phyloP scores from a whole-genome alignment of 1,139 yeast genomes.

The Saccharomyces hybrid region DNA sequence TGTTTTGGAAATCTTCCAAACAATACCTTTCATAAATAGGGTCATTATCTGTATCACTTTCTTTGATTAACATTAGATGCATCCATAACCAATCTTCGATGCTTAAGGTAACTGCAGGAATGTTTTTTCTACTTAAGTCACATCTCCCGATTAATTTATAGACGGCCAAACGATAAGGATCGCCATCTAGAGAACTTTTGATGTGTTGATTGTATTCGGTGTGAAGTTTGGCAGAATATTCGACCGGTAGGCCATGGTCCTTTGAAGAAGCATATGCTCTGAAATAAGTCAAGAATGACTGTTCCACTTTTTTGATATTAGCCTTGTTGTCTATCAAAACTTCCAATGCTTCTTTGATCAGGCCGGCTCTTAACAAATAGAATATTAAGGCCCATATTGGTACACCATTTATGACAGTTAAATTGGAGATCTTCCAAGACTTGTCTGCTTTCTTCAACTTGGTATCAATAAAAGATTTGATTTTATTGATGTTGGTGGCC shows the following conservation, averaged over 20 bases:
- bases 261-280: conserved; percentile 60
- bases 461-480: conserved; percentile 55
- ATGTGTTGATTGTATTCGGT: conserved; percentile 82
- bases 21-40: conserved; percentile 67
- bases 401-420: conserved; percentile 64
- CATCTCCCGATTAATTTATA: conserved; percentile 91
- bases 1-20: conserved; percentile 65
- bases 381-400: conserved; percentile 92
- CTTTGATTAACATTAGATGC: conserved; percentile 70
- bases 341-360: conserved; percentile 66
- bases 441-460: conserved; percentile 40
- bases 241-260: conserved; percentile 51
- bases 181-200: conserved; percentile 63
- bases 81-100: conserved; percentile 98
- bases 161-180: conserved; percentile 84
- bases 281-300: conserved; percentile 73
- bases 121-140: conserved; percentile 57
- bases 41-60: conserved; percentile 39
- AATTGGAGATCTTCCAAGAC: conserved; percentile 43
- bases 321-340: conserved; percentile 46
- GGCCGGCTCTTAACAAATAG: conserved; percentile 79
- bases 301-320: conserved; percentile 72
- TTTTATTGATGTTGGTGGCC: conserved; percentile 65
- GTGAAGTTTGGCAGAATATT: conserved; percentile 61
- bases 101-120: conserved; percentile 70